Base-by-base conservation (phyloP, 495 filamentous ascomycete genomes). In the Talaromyces thailandensis region DNA sequence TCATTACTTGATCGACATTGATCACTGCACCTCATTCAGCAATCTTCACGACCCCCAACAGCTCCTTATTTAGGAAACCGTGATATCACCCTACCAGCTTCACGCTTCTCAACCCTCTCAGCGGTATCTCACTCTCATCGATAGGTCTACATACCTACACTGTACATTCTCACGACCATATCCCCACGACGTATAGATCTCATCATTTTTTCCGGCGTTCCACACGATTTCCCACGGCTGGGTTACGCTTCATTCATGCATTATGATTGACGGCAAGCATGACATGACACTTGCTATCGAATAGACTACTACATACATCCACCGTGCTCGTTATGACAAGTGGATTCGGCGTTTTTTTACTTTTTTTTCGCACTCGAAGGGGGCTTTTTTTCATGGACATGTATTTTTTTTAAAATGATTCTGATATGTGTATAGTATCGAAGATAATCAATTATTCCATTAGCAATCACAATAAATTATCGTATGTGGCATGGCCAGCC, bases 21-120 rank as follows among this genome's bases (percentile, higher is more conserved):
- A n/a, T 40, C 12, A 60, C 31, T n/a, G 64, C 37, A 31, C 18
- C 50, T 63, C 56, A 14, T 60, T 35, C 23, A 60, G 52, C 11
- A 62, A n/a, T 50, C 56, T 57, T 23, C 25, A 57, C 52, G 23
- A 23, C 62, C 8, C 40, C 28, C 2, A 31, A 6, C 29, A 31
- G 9, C 31, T 35, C 31, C 52, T n/a, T 14, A 57, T 55, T 23
- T 9, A 28, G 9, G 40, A 45, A 48, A 1, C 18, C 43, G n/a
- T n/a, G n/a, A 23, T 21, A 23, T 48, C 18, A 48, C 43, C n/a
- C n/a, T 48, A 7, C 43, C 18, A 21, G 1, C 18, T 48, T 48
- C 43, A 48, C n/a, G 14, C 14, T 16, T 40, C 14, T 40, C 14
- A 40, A 40, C 1, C 0, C 6, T 18, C 16, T 35, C 43, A 6